Evolutionary conservation across 768 basidiomycete genomes (phyloP), one percentile per base, ranked within the genome.

Genomic region (Mrakia hoshinonis): DNA sequence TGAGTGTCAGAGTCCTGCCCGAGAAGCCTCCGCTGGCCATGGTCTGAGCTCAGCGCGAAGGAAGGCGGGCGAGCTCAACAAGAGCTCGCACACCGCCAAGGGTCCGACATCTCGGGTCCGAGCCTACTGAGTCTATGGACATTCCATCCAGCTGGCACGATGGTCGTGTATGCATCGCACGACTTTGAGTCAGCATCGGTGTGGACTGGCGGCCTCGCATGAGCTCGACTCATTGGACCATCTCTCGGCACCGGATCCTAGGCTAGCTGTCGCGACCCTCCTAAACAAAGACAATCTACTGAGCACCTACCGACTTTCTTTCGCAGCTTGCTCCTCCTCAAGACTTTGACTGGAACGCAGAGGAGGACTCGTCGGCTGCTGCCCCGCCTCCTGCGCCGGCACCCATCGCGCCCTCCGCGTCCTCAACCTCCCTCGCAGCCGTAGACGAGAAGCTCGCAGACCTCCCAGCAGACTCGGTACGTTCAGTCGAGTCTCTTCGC

Each of bases 301-400:
- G 43, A 43, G 24, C 15, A 10, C 55, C 7, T 22, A 9, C 22
- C 26, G 7, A 9, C 31, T 34, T 60, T 4, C 15, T 9, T 60
- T 60, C 7, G 10, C 7, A 66, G 64, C 64, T 66, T 47, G 64
- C 64, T 24, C 64, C 64, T 49, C 64, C 64, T 15, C 43, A 66
- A 22, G 64, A 66, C 64, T 66, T 66, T n/a, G 64, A 66, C 47
- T 66, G 64, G 64, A 47, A 66, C 31, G 58, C 61, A 49, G 61
- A 70, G 7, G 61, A 62, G n/a, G 67, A 68, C 51, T 39, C 67
- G 26, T 31, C 52, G 22, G 67, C 52, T 13, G 66, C 49, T 52
- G 43, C 24, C 24, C 18, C 64, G 2, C 46, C 49, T 38, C 48
- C 65, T 61, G 31, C 58, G 31, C 58, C 58, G 12, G 58, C 34